phyloP scores from a whole-genome alignment of 2,329 filamentous ascomycete species.

The Pyrenophora tritici-repentis region DNA sequence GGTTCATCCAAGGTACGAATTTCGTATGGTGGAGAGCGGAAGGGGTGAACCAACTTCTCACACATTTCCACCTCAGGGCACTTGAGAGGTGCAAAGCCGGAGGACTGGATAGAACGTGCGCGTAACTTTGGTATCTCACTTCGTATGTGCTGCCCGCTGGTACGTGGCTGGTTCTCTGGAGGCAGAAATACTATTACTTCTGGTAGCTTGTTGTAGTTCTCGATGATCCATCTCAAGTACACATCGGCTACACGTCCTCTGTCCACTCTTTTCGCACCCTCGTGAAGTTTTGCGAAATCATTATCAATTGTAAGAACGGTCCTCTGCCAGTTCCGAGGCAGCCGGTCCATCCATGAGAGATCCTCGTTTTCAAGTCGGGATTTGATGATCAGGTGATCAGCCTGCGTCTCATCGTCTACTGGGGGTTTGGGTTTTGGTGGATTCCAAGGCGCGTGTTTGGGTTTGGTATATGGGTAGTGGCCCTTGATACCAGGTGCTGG shows the following conservation, averaged over 20 bases:
- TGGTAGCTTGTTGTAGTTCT: constrained; percentile 28
- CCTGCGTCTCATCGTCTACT: neutral
- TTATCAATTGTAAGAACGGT: constrained; percentile 42
- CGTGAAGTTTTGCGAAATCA: constrained; percentile 17
- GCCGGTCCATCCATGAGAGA: constrained; percentile 16
- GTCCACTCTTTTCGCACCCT: constrained; percentile 14
- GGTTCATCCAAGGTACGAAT: constrained; percentile 31
- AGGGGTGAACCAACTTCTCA: constrained; percentile 42
- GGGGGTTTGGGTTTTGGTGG: constrained; percentile 9
- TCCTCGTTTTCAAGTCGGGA: constrained; percentile 19
- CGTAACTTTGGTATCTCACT: constrained; percentile 34
- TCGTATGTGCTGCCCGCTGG: neutral
- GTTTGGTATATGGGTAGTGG: constrained; percentile 14
- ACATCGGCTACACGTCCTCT: constrained; percentile 30
- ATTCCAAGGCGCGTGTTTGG: constrained; percentile 7
- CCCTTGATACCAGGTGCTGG: constrained; percentile 1
- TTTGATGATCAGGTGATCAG: constrained; percentile 19
- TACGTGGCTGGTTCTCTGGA: constrained; percentile 6
- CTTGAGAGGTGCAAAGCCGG: constrained; percentile 49
- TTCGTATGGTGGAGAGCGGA: constrained; percentile 26
- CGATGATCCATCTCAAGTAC: constrained; percentile 33
- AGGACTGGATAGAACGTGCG: constrained; percentile 43
- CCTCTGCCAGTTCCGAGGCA: constrained; percentile 46
- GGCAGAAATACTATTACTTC: constrained; percentile 26
- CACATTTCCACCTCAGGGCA: constrained; percentile 47